A percentile compares a stretch with the other conserved stretches of the same genome.
These are phyloP conservation scores for Hawksworthiomyces lignivorus DNA, from an alignment of 2,329 filamentous ascomycete species.

Conservation along the genomic window DNA sequence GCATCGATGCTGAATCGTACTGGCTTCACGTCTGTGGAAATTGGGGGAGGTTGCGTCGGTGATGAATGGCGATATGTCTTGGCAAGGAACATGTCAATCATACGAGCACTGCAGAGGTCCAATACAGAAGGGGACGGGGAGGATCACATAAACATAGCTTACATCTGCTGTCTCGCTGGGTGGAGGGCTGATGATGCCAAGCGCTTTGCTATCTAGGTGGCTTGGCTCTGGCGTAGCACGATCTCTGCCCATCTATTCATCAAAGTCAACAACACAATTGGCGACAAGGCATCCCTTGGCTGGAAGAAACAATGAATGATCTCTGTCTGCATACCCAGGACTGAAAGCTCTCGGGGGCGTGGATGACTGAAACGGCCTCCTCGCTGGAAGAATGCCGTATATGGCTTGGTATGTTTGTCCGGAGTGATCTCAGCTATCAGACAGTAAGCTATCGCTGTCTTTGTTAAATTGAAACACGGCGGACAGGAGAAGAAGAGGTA, in stretches of 20 bases:
- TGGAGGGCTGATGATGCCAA: conserved; percentile 28
- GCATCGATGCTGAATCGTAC: conserved; percentile 58
- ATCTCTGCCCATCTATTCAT: conserved; percentile 4
- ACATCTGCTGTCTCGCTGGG: too few species aligned
- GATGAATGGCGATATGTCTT: too few species aligned
- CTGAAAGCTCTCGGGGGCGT: conserved; percentile 76
- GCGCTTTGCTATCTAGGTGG: conserved; percentile 14
- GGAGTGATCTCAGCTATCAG: conserved; percentile 41
- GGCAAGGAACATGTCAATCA: too few species aligned
- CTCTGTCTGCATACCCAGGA: conserved; percentile 68
- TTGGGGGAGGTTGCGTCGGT: conserved; percentile 65
- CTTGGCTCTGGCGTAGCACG: conserved; percentile 4
- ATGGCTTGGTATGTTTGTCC: conserved; percentile 49
- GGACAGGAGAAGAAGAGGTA: conserved; percentile 12
- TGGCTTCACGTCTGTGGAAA: conserved; percentile 67
- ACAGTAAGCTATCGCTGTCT: neutral
- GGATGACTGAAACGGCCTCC: conserved; percentile 82
- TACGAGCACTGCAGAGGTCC: too few species aligned
- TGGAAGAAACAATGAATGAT: too few species aligned
- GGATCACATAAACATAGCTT: too few species aligned
- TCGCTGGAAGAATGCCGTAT: conserved; percentile 57
- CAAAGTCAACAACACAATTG: too few species aligned
- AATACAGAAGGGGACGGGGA: too few species aligned
- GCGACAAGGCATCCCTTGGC: too few species aligned
- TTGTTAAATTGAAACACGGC: neutral